A percentile compares a stretch with the other conserved stretches of the same genome.
These are phyloP conservation scores for Populus euphratica DNA, from an alignment of 345 rosid genomes.

Conservation along the genomic window DNA sequence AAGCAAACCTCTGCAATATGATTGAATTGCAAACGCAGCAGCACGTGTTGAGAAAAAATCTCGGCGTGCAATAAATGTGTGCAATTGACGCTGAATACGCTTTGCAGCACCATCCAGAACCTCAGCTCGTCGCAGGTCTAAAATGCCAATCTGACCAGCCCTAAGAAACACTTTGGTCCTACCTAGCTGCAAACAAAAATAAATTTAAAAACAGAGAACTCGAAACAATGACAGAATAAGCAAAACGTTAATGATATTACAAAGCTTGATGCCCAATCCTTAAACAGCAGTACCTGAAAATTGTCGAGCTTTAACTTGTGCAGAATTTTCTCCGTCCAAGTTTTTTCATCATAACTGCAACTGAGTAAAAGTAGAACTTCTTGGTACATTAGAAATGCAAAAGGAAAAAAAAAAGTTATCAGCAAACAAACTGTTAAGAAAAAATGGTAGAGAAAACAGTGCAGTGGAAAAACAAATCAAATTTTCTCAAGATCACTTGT, in stretches of 20 bases:
- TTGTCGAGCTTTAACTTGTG: slow-evolving; percentile 66
- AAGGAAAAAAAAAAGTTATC: background rate
- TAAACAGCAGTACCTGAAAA: slow-evolving; percentile 63
- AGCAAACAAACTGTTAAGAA: background rate
- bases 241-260: background rate
- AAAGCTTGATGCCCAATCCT: background rate
- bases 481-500: background rate
- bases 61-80: slow-evolving; percentile 54
- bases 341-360: slow-evolving; percentile 70
- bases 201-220: slow-evolving; percentile 11
- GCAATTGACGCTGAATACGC: slow-evolving; percentile 61
- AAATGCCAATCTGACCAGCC: slow-evolving; percentile 93
- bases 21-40: slow-evolving; percentile 70
- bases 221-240: slow-evolving; percentile 7
- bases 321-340: slow-evolving; percentile 71
- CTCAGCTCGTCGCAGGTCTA: slow-evolving; percentile 79
- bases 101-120: slow-evolving; percentile 80
- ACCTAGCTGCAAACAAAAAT: slow-evolving; percentile 66
- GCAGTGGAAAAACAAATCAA: background rate
- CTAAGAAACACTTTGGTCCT: slow-evolving; percentile 89
- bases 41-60: slow-evolving; percentile 48
- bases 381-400: slow-evolving; percentile 3
- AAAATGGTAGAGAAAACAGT: background rate
- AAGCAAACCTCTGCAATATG: slow-evolving; percentile 73
- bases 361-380: background rate